Evolutionary conservation across 768 basidiomycete species (phyloP).

Genomic region (Gyrodon lividus): DNA sequence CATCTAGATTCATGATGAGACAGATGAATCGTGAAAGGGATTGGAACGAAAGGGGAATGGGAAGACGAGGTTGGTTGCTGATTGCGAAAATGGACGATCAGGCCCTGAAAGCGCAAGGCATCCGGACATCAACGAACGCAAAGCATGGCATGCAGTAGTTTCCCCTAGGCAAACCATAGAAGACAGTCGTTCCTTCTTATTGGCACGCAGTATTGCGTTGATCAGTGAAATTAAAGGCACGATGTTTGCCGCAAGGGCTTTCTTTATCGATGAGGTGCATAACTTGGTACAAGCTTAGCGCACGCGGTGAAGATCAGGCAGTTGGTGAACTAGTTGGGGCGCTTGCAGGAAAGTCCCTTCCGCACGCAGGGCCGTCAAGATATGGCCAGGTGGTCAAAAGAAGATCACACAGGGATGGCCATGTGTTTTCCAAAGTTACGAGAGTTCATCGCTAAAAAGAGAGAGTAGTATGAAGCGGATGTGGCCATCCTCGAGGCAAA

Average conservation of each 20-base stretch:
- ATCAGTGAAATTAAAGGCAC: constrained; percentile 33
- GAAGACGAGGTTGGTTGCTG: not conserved
- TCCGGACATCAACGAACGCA: constrained; percentile 5
- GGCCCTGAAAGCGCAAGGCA: constrained; percentile 9
- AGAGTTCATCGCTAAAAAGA: constrained; percentile 11
- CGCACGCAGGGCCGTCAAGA: not conserved
- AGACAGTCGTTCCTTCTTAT: no score
- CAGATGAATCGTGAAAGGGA: not conserved
- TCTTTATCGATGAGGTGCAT: constrained; percentile 25
- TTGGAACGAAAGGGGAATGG: not conserved
- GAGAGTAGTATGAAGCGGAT: constrained; percentile 1
- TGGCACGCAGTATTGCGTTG: constrained; percentile 17
- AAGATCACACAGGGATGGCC: not conserved
- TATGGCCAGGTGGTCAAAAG: not conserved
- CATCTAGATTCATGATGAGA: not conserved
- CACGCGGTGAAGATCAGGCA: constrained; percentile 5
- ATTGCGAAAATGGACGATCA: constrained; percentile 2
- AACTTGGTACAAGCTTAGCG: not conserved
- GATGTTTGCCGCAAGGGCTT: constrained; percentile 14
- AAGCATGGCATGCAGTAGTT: constrained; percentile 15
- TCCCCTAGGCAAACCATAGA: no score
- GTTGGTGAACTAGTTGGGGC: constrained; percentile 1
- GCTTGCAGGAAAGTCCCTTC: not conserved
- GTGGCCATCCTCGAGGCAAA: constrained; percentile 30
- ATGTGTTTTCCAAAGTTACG: constrained; percentile 7